Evolutionary conservation across 768 basidiomycete genomes (phyloP), one percentile per base, ranked within the genome.

Genomic region (Mycena belliarum): DNA sequence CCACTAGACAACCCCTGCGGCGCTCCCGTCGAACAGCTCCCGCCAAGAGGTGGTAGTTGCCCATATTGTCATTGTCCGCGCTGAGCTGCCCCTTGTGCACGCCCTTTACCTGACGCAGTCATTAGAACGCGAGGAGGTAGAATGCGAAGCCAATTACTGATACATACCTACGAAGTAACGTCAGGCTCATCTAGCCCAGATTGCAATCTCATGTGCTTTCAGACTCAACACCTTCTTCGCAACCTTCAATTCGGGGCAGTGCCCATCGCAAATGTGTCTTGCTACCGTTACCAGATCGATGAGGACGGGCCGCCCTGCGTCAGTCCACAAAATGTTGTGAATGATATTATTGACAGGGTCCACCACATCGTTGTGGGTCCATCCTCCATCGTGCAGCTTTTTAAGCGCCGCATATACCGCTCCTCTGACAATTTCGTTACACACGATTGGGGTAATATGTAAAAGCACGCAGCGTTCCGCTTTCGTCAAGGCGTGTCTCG

Each of bases 321-420:
- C 29, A 14, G 41, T 37, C 51, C 51, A 52, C 15, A 52, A 23
- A 10, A 52, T 6, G 33, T 53, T 53, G 52, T 35, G 51, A 15
- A 47, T 21, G 24, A 28, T 33, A 4, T 37, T 37, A 5, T 37
- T 15, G 2, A 20, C 25, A 9, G 52, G 25, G 43, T 47, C 35
- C 3, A 54, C 44, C 14, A 52, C 44, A 16, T 54, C 52, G 35
- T 47, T 46, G 23, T 47, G 52, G 11, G 14, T 18, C 52, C 52
- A 54, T 9, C 52, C 52, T 35, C 24, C 52, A 3, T 38, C 33
- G 28, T 54, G 52, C 52, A 54, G 46, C 7, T 8, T 46, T 35
- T 40, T 25, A 23, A 54, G 45, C n/a, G 35, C 44, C 15, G 44
- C 35, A 21, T 46, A 54, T 37, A 47, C 24, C 1, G 52, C 33